These are phyloP conservation scores for Tulasnella sp. DNA, from an alignment of 768 basidiomycete species.

Conservation along the genomic window DNA sequence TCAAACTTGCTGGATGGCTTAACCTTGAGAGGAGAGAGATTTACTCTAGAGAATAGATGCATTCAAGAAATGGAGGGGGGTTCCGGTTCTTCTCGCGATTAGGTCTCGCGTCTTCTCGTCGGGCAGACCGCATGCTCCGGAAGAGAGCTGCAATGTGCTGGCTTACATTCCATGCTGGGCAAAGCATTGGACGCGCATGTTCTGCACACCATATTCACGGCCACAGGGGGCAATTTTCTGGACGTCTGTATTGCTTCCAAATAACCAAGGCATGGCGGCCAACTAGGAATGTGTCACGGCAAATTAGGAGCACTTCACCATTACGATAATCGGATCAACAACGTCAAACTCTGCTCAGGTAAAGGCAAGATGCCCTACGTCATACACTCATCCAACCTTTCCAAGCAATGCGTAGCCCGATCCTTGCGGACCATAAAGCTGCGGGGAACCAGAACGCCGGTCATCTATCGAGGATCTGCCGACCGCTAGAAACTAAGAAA, in stretches of 20 bases:
- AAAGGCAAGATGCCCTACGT: background rate
- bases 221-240: background rate
- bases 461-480: slow-evolving; percentile 1
- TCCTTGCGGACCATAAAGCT: slow-evolving; percentile 72
- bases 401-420: slow-evolving; percentile 69
- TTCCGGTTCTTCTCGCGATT: background rate
- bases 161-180: background rate
- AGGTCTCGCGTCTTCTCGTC: background rate
- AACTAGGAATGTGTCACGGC: background rate
- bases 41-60: background rate
- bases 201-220: background rate
- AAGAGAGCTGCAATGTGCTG: background rate
- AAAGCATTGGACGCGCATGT: background rate
- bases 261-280: background rate
- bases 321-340: background rate
- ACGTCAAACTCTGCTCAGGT: background rate
- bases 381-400: slow-evolving; percentile 20
- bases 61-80: background rate
- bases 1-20: background rate
- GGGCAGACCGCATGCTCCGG: background rate
- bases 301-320: background rate
- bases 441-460: slow-evolving; percentile 12
- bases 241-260: background rate
- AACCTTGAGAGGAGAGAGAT: background rate
- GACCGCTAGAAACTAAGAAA: background rate